Percentiles rank a stretch among this genome's conserved stretches.
Conservation (phyloP, 768 basidiomycete species). For the Collybia sp. region DNA sequence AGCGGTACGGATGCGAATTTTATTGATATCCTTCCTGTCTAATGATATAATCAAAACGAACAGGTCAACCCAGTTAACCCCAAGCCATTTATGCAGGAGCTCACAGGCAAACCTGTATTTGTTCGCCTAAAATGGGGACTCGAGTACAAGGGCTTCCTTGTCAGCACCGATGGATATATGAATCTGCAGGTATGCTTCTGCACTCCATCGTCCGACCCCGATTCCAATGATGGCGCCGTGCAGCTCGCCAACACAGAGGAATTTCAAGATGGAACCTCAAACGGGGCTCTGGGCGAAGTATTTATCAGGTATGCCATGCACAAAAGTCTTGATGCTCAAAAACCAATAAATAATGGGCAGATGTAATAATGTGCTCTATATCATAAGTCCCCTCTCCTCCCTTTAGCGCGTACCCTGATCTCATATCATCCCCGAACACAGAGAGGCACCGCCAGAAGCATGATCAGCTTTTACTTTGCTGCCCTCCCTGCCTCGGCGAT, state of each 20-base stretch:
- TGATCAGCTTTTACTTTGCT: no score
- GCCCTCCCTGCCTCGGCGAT: no score
- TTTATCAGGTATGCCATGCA: slow-evolving; percentile 78
- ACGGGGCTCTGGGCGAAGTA: slow-evolving; percentile 96
- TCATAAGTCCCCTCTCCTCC: slow-evolving; percentile 58
- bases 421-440: slow-evolving; percentile 36
- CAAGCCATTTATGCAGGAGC: slow-evolving; percentile 97
- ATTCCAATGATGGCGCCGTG: background rate
- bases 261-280: slow-evolving; percentile 93
- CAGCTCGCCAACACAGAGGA: slow-evolving; percentile 99
- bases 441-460: slow-evolving; percentile 62
- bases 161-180: slow-evolving; percentile 99
- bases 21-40: slow-evolving; percentile 4
- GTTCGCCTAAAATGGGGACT: slow-evolving; percentile 98
- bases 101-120: slow-evolving; percentile 94
- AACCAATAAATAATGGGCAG: slow-evolving; percentile 32
- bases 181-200: slow-evolving; percentile 79
- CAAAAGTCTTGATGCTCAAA: slow-evolving; percentile 1
- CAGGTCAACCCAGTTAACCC: slow-evolving; percentile 95
- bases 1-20: slow-evolving; percentile 49
- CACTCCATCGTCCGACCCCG: background rate
- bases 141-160: slow-evolving; percentile 98
- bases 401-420: background rate
- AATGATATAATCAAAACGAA: slow-evolving; percentile 5
- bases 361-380: slow-evolving; percentile 96